These are phyloP conservation scores for Ogataea pignaliae DNA, from an alignment of 805 yeast genomes.

Conservation along the genomic window DNA sequence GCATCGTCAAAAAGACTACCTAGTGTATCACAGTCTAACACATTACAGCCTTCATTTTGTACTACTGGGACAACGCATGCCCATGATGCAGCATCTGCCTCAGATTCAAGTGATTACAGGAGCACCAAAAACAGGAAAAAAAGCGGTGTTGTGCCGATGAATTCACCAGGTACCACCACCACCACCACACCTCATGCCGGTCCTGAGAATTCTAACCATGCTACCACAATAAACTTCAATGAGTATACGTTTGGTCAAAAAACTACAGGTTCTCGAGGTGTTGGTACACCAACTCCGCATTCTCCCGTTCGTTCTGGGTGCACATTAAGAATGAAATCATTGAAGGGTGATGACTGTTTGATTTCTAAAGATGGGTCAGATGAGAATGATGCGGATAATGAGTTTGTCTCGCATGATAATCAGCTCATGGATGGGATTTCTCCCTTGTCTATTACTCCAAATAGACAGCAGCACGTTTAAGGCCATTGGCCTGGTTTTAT, in stretches of 20 bases:
- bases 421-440: constrained; percentile 15
- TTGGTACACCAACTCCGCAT: too few species aligned
- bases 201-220: neutral
- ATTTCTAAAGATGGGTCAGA: too few species aligned
- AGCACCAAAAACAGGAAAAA: constrained; percentile 14
- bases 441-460: constrained; percentile 6
- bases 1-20: constrained; percentile 22
- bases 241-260: constrained; percentile 17
- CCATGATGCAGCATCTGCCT: neutral
- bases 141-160: constrained; percentile 1
- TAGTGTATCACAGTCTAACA: constrained; percentile 7
- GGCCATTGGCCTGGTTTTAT: too few species aligned
- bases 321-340: too few species aligned
- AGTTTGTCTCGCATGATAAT: neutral
- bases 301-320: too few species aligned
- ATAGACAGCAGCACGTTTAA: too few species aligned
- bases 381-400: too few species aligned
- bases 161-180: too few species aligned
- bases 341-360: too few species aligned
- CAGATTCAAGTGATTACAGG: constrained; percentile 9
- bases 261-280: neutral
- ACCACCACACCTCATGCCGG: too few species aligned
- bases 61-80: neutral
- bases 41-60: neutral
- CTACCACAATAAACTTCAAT: constrained; percentile 14